Conservation (phyloP, 345 rosid genomes). For the Gossypium longicalyx region DNA sequence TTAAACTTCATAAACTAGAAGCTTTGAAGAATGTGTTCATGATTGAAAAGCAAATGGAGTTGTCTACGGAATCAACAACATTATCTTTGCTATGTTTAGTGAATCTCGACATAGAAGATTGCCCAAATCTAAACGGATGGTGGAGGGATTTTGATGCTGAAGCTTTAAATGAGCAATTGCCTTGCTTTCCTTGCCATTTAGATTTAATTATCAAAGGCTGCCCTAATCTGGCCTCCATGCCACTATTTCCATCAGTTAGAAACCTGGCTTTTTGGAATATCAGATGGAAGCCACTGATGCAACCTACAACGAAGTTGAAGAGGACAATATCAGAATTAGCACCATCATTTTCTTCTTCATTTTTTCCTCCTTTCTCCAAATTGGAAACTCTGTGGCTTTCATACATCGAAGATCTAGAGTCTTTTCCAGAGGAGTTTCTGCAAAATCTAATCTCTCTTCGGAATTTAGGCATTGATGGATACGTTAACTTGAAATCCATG, state of each 20-base stretch:
- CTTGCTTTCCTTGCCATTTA: conserved; percentile 6
- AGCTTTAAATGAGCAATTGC: background rate
- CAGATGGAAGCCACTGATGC: background rate
- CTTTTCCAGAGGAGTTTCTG: background rate
- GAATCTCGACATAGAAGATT: accelerated
- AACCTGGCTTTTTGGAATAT: background rate
- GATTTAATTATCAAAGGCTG: background rate
- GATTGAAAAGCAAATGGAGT: background rate
- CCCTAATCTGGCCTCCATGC: background rate
- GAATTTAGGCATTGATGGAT: background rate
- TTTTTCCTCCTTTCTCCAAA: background rate
- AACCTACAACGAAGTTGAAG: background rate
- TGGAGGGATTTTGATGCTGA: background rate
- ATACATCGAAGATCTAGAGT: background rate
- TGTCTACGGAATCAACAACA: background rate
- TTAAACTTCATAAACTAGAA: background rate
- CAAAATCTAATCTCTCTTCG: background rate
- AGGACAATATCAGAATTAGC: background rate
- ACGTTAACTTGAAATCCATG: background rate
- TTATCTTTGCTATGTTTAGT: background rate
- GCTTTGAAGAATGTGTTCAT: background rate
- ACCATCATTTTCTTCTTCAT: background rate
- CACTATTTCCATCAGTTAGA: background rate
- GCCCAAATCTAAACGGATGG: background rate
- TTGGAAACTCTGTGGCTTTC: background rate